Evolutionary conservation across 2,329 filamentous ascomycete species (phyloP), one percentile per base, ranked within the genome.

Genomic region (Xylaria sp.): DNA sequence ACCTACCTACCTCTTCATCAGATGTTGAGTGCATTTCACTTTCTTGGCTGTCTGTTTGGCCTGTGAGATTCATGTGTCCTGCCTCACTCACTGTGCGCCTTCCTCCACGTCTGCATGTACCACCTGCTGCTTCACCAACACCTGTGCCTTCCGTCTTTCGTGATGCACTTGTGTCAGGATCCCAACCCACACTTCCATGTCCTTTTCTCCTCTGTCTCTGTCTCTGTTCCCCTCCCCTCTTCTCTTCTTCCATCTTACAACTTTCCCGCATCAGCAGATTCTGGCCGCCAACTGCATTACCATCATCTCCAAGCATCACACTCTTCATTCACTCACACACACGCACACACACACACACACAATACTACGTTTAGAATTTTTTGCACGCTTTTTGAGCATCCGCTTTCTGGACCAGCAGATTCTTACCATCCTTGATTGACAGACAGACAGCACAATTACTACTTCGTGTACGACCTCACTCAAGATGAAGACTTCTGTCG

Each of bases 401-500:
- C 23, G 67, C 75, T 80, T 76, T 80, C 73, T 77, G 73, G 76
- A 70, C 75, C 77, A 78, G 72, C 73, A 76, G 58, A 73, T 75
- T 74, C 72, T 77, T 75, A 77, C 72, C 56, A 71, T 68, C 71
- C 61, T 72, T 51, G 57, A 63, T 65, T 72, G 66, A 63, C 63
- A 72, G 68, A 68, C 49, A 68, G 60, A 61, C 57, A 67, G 41
- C n/a, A 62, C 8, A 48, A 54, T 64, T 57, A 67, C 64, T 51
- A 55, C 72, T 55, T 36, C 10, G 62, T 62, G 49, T 63, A 63
- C 33, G 39, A 68, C 64, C 60, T 58, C 61, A 66, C 31, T 54
- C 82, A 86, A 82, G 73, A 88, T 88, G 86, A 88, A 87, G 84
- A 80, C 81, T 65, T 76, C 80, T 67, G 71, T 83, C 73, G 74